Base-by-base conservation (phyloP, 192 early-diverging fungal species). In the Entrophospora sp. region DNA sequence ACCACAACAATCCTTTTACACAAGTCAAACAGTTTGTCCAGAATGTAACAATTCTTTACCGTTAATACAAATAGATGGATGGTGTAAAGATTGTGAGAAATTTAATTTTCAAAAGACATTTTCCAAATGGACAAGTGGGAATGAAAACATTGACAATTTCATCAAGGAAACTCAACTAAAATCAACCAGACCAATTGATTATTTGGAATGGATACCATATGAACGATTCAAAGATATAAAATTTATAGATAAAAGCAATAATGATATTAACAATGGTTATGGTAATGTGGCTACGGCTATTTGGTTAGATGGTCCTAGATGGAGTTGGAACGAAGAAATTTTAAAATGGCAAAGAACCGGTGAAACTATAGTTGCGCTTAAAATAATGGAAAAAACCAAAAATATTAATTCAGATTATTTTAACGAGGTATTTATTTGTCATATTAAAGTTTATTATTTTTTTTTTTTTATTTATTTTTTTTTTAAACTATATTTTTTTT, bases 221-320 rank as follows among this genome's bases (percentile, higher is more conserved):
- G 35, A 27, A 16, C 3, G 16, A 24, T 40, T 24, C 22, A 5
- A 12, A 20, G 8, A 25, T 0, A 60, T 60, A 8, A 9, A 60
- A 20, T 8, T 24, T 13, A 1, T 22, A 22, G n/a, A n/a, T n/a
- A n/a, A n/a, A n/a, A n/a, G n/a, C n/a, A n/a, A n/a, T n/a, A n/a
- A n/a, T n/a, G n/a, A n/a, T 5, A 4, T 20, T 0, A 27, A 9
- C 4, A 37, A 37, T 27, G 36, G 8, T 13, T 60, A 42, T 16
- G 35, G 18, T 2, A 22, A 18, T 0, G 61, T 40, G 7, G 43
- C 27, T 32, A 34, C 42, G 10, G 61, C 36, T 20, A 31, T 12
- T 20, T 62, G 61, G 61, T 2, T 46, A 7, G 42, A 46, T 34
- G 61, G 61, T 46, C 61, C 43, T 46, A 10, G 61, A 14, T 31